These are phyloP conservation scores for Entophlyctis luteolus DNA, from an alignment of 192 early-diverging fungal species.

Conservation along the genomic window DNA sequence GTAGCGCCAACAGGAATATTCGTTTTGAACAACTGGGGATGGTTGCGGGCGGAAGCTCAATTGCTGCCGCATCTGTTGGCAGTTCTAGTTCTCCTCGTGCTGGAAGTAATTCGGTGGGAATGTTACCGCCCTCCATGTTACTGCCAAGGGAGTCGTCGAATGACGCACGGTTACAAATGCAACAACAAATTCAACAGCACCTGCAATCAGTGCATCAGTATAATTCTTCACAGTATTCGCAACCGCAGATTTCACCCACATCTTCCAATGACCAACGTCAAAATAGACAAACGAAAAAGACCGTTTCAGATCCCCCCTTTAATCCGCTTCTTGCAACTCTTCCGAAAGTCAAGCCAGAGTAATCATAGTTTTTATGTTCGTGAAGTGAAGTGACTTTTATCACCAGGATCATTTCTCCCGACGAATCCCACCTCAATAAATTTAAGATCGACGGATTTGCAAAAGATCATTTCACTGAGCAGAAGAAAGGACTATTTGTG, in stretches of 20 bases:
- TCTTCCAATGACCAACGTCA: neutral
- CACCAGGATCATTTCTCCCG: constrained; percentile 26
- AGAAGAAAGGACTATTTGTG: constrained; percentile 82
- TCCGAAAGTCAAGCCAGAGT: constrained; percentile 32
- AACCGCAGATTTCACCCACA: neutral
- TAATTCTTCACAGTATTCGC: neutral
- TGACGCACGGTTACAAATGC: neutral
- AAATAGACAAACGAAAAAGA: constrained; percentile 4
- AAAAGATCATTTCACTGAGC: constrained; percentile 83
- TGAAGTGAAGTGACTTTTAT: neutral
- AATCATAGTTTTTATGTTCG: no score
- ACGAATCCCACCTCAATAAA: constrained; percentile 67
- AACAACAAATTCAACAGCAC: neutral
- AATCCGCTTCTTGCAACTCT: constrained; percentile 24
- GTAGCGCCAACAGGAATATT: neutral
- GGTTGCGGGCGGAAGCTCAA: constrained; percentile 12
- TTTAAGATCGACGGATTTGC: constrained; percentile 86
- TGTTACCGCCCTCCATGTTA: neutral
- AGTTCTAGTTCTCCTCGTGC: neutral
- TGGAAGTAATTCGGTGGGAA: neutral
- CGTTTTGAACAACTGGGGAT: constrained; percentile 20
- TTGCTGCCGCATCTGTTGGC: neutral
- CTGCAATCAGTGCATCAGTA: neutral
- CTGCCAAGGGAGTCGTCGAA: constrained; percentile 4
- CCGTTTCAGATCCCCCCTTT: neutral